Percentiles rank a stretch among this genome's conserved stretches.
phyloP scores from a whole-genome alignment of 176 grass and related monocot genomes.

The Chloris gayana region DNA sequence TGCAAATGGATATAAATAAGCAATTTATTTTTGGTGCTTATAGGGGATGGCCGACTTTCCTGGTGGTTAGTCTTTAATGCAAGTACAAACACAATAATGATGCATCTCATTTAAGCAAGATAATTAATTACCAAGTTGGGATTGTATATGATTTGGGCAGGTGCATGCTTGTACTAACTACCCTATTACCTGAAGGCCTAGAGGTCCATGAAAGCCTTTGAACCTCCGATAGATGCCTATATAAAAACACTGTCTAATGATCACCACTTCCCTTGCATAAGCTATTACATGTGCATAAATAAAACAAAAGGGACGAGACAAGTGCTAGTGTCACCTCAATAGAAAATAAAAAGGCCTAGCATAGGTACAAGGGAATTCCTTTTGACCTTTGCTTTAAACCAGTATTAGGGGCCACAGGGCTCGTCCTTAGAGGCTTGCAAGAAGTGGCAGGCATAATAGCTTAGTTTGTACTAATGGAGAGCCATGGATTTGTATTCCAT shows the following conservation, averaged over 20 bases:
- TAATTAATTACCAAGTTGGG: conserved; percentile 23
- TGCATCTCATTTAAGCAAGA: conserved; percentile 37
- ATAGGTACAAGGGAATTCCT: conserved; percentile 41
- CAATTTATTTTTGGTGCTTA: conserved; percentile 29
- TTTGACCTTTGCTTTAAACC: conserved; percentile 57
- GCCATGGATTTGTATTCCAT: conserved; percentile 25
- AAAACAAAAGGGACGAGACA: conserved; percentile 53
- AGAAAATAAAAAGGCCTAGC: conserved; percentile 46
- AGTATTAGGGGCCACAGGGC: conserved; percentile 34
- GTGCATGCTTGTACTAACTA: conserved; percentile 59
- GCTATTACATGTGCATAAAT: conserved; percentile 40
- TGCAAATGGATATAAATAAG: conserved; percentile 21
- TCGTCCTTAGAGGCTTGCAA: conserved; percentile 38
- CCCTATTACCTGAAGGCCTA: conserved; percentile 39
- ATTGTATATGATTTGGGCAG: conserved; percentile 35
- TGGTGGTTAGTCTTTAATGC: conserved; percentile 28
- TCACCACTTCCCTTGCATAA: conserved; percentile 27
- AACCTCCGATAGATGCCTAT: conserved; percentile 43
- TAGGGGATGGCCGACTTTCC: conserved; percentile 38
- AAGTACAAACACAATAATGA: conserved; percentile 60
- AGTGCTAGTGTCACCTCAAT: conserved; percentile 53
- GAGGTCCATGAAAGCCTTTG: conserved; percentile 30
- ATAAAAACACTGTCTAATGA: conserved; percentile 43
- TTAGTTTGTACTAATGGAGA: conserved; percentile 40
- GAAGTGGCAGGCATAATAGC: conserved; percentile 33